Evolutionary conservation across 2,329 filamentous ascomycete species (phyloP), one percentile per base, ranked within the genome.

Genomic region (Sporothrix variecibatus): DNA sequence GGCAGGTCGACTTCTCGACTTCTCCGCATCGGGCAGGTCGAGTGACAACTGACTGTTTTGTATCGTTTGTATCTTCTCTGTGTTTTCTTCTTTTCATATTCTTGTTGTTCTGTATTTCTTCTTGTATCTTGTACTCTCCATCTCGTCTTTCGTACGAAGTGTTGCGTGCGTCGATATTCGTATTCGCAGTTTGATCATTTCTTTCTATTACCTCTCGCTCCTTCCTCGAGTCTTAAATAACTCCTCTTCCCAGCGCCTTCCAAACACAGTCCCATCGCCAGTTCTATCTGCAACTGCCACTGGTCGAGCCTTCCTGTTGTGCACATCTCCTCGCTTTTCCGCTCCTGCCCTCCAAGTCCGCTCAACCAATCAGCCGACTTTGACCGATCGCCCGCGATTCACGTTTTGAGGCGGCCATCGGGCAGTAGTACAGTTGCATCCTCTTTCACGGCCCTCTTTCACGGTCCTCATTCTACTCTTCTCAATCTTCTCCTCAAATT

Each of bases 321-420:
- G 12, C 38, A 28, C 62, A 46, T 43, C 62, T 46, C 38, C 62
- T 46, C 23, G 38, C 62, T 46, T 20, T 46, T 46, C 62, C 62
- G 62, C 38, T 67, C 62, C 38, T 46, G 62, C 62, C 60, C 31
- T 62, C 38, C 62, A 20, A 67, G 62, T 46, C 38, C 38, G 38
- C 5, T 28, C 15, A 12, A 23, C 62, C 62, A 34, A 69, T 51
- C 46, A 69, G 26, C 38, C 67, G 62, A 23, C 15, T 12, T 53
- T 31, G 43, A 67, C 40, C 43, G 56, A 68, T 68, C 43, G 38
- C 46, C 62, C 43, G 70, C 46, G 60, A 53, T 64, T 64, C 28
- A 64, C 70, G 53, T 51, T 64, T 68, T 31, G 43, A 34, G 6
- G 40, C 38, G 5, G 43, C 15, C n/a, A 26, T n/a, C 60, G 26